These are phyloP conservation scores for Podaxis sp. DNA, from an alignment of 768 basidiomycete species.

Conservation along the genomic window DNA sequence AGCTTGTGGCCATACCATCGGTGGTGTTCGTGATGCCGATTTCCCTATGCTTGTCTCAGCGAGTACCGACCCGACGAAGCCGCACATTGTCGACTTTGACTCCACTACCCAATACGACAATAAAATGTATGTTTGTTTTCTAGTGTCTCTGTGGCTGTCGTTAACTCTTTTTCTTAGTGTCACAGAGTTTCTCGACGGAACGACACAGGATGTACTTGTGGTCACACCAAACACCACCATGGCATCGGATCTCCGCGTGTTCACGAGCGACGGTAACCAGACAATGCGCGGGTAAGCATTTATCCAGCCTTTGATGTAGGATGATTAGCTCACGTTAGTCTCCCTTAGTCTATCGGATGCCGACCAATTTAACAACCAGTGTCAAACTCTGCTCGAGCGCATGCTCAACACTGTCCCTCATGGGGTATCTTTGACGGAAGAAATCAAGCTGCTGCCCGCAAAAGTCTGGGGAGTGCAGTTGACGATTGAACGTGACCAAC, in stretches of 20 bases:
- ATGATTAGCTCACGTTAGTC: background rate
- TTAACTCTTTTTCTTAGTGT: constrained; percentile 19
- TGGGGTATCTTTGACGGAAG: constrained; percentile 39
- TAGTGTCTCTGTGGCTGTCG: background rate
- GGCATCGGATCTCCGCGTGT: constrained; percentile 31
- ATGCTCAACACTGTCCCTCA: constrained; percentile 48
- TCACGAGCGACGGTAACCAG: constrained; percentile 28
- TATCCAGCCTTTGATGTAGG: background rate
- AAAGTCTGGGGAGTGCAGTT: constrained; percentile 37
- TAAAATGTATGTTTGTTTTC: constrained; percentile 24
- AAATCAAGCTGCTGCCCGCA: constrained; percentile 36
- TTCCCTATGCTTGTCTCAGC: constrained; percentile 40
- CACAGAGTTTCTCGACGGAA: constrained; percentile 31
- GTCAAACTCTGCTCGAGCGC: constrained; percentile 33
- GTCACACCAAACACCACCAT: constrained; percentile 28
- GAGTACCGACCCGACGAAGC: constrained; percentile 16
- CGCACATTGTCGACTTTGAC: constrained; percentile 35
- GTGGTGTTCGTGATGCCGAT: constrained; percentile 41
- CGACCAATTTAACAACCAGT: constrained; percentile 31
- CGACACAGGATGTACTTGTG: constrained; percentile 31
- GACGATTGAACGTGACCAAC: constrained; percentile 28
- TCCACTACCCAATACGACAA: constrained; percentile 39
- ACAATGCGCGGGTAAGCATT: constrained; percentile 26
- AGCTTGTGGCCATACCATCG: constrained; percentile 49
- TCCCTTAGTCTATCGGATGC: constrained; percentile 25